phyloP scores from a whole-genome alignment of 2,329 filamentous ascomycete species.

The Sarocladium oryzae region DNA sequence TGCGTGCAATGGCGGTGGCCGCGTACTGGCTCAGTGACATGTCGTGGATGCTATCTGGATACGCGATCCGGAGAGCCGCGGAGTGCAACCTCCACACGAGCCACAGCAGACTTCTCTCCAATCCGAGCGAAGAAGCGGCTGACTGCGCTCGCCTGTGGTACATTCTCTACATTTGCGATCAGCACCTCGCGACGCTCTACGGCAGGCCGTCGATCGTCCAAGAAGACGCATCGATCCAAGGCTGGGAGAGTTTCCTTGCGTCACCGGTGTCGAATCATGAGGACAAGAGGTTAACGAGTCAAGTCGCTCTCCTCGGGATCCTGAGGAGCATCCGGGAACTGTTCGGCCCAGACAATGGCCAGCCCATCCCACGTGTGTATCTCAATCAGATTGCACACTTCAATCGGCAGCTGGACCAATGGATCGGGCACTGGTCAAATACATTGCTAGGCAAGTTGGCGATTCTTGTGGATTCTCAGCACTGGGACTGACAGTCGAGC shows the following conservation, averaged over 20 bases:
- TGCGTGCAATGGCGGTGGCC: slow-evolving; percentile 53
- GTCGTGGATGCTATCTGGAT: slow-evolving; percentile 55
- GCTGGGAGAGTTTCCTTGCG: slow-evolving; percentile 50
- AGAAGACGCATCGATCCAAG: slow-evolving; percentile 50
- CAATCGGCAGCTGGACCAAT: slow-evolving; percentile 28
- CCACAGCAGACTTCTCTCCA: slow-evolving; percentile 31
- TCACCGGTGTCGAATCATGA: slow-evolving; percentile 43
- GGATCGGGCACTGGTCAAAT: slow-evolving; percentile 28
- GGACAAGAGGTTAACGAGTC: slow-evolving; percentile 50
- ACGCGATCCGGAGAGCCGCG: slow-evolving; percentile 42
- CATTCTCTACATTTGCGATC: slow-evolving; percentile 53
- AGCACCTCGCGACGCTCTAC: slow-evolving; percentile 55
- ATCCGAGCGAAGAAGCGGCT: slow-evolving; percentile 34
- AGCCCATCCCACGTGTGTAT: slow-evolving; percentile 43
- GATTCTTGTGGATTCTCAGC: too few species aligned
- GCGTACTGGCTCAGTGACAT: slow-evolving; percentile 58
- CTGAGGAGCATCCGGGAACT: slow-evolving; percentile 46
- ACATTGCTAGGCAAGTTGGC: slow-evolving; percentile 22
- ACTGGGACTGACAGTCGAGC: not conserved
- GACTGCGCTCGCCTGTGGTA: slow-evolving; percentile 56
- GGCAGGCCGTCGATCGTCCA: slow-evolving; percentile 52
- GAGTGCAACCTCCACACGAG: slow-evolving; percentile 39
- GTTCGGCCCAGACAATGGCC: slow-evolving; percentile 49
- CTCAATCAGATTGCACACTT: slow-evolving; percentile 36
- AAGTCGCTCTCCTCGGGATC: slow-evolving; percentile 53